phyloP scores from a whole-genome alignment of 305 asterid genomes.

The Coffea humblotiana region DNA sequence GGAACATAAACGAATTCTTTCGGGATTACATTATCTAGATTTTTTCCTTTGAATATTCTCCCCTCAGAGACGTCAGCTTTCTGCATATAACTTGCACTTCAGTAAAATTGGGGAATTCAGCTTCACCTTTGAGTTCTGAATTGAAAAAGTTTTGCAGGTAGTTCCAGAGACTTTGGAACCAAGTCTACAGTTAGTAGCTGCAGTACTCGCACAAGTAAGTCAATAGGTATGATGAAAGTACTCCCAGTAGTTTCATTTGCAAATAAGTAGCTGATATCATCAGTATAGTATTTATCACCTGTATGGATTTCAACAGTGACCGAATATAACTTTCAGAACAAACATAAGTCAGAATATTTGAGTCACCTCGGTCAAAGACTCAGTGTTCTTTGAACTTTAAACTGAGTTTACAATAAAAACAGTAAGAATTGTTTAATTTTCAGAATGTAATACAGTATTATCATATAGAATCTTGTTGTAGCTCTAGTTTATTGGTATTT shows the following conservation, averaged over 20 bases:
- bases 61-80: background rate
- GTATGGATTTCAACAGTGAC: too few species aligned
- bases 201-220: conserved; percentile 57
- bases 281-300: too few species aligned
- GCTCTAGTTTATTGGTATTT: background rate
- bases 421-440: too few species aligned
- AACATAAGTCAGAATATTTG: too few species aligned
- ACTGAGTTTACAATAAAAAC: too few species aligned
- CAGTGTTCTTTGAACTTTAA: too few species aligned
- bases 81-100: background rate
- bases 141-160: conserved; percentile 34
- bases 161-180: conserved; percentile 64
- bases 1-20: background rate
- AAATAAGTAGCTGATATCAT: too few species aligned
- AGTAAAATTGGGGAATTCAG: background rate
- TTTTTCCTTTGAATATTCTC: background rate
- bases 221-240: background rate
- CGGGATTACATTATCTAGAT: background rate
- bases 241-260: too few species aligned
- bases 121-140: conserved; percentile 3
- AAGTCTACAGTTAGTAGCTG: conserved; percentile 57
- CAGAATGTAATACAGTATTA: too few species aligned
- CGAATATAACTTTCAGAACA: too few species aligned
- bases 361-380: too few species aligned
- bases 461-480: too few species aligned